Evolutionary conservation across 371 early-diverging fungal species (phyloP).

Genomic region (Globomyces sp.): DNA sequence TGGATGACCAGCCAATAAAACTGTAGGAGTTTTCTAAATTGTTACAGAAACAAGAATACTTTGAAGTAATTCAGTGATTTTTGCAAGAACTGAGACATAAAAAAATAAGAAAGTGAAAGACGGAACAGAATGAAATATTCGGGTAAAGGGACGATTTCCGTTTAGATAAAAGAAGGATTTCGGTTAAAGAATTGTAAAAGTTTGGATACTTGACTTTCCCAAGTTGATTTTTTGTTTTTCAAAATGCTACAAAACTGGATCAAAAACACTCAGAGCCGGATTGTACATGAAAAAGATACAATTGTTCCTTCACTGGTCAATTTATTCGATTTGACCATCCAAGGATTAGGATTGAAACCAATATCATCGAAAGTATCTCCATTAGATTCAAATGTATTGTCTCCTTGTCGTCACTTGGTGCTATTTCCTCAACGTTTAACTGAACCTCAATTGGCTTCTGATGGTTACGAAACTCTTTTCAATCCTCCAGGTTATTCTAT

Average conservation of each 20-base stretch:
- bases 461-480: constrained; percentile 75
- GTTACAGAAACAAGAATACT: too few relatives aligned
- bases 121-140: too few relatives aligned
- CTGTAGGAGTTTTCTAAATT: constrained; percentile 10
- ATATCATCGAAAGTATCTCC: not conserved
- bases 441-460: constrained; percentile 65
- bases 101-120: too few relatives aligned
- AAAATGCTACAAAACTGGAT: not conserved
- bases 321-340: constrained; percentile 12
- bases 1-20: constrained; percentile 39
- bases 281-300: not conserved
- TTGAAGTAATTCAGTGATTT: too few relatives aligned
- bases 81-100: too few relatives aligned
- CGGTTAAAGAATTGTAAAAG: too few relatives aligned
- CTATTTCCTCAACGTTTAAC: constrained; percentile 73
- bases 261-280: not conserved
- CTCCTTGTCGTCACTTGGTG: constrained; percentile 55
- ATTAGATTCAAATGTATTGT: not conserved
- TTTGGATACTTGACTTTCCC: too few relatives aligned
- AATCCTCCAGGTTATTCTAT: constrained; percentile 71
- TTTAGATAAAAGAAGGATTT: too few relatives aligned
- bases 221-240: too few relatives aligned
- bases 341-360: not conserved
- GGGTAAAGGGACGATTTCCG: too few relatives aligned
- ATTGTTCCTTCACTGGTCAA: not conserved